A percentile compares a stretch with the other conserved stretches of the same genome.
Evolutionary conservation across 148 eudicot species (phyloP).

Genomic region (Pouteria glomerata): DNA sequence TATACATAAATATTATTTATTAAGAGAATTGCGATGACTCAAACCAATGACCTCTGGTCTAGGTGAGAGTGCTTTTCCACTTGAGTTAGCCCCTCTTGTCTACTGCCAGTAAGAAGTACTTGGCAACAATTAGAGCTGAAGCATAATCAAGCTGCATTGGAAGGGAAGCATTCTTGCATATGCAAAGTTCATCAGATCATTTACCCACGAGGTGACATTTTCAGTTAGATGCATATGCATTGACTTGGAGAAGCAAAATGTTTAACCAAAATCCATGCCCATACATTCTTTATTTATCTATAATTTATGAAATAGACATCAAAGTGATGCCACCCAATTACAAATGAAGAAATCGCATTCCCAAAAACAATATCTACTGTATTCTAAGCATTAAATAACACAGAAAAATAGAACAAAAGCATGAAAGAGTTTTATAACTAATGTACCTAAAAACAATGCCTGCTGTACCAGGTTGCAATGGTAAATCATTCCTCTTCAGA

Average conservation of each 20-base stretch:
- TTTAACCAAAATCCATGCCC: background rate
- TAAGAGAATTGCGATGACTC: no score
- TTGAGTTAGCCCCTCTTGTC: no score
- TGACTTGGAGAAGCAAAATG: background rate
- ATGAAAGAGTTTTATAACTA: background rate
- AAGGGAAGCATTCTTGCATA: background rate
- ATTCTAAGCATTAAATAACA: background rate
- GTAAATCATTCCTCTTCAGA: slow-evolving; percentile 63
- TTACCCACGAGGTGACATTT: no score
- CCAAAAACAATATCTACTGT: no score
- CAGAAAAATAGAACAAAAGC: background rate
- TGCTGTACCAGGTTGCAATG: slow-evolving; percentile 86
- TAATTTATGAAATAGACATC: no score
- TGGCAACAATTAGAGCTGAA: background rate
- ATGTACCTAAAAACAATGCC: slow-evolving; percentile 79
- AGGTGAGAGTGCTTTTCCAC: no score
- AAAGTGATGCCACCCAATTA: no score
- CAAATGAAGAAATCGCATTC: no score
- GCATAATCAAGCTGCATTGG: background rate
- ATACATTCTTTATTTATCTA: no score
- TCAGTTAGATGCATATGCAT: background rate
- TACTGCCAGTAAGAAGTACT: no score
- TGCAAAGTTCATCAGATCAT: background rate
- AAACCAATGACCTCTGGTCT: no score
- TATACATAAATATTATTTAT: no score